Evolutionary conservation across 148 eudicot species (phyloP), one percentile per base, ranked within the genome.

Genomic region (Rhododendron williamsianum): DNA sequence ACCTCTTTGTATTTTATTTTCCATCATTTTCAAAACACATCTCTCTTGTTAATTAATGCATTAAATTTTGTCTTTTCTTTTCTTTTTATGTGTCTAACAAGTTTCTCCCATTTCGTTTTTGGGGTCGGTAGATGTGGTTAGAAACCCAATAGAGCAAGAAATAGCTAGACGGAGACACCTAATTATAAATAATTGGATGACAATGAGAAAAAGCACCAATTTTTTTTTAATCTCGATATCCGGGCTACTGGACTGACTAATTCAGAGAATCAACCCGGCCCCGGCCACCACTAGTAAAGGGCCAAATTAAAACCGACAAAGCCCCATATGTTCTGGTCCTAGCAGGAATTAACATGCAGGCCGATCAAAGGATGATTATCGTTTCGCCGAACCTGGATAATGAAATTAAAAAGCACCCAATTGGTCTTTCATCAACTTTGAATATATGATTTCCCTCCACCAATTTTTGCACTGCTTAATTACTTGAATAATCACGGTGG

Each of bases 111-210:
- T 78, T 78, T 78, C 82, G 27, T 48, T 80, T 80, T 80, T 6
- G 33, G 33, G 52, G 18, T 51, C 30, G 82, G 63, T 60, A 82
- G 46, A 36, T 60, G 69, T 38, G 72, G 71, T 65, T 23, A 65
- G 48, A 65, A 27, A 65, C 69, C 76, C 84, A 82, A 65, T 65
- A 30, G 21, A 11, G 84, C 76, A 82, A 82, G 84, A 82, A 82
- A 82, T 48, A 63, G 36, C 30, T 25, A 63, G 84, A 65, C 15
- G 23, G 76, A 13, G 76, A 82, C 54, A 63, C 21, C 10, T 12
- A 80, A 30, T 30, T 30, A 30, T 30, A 30, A 19, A 48, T 30
- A 80, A 51, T 48, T 82, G 35, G 12, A 63, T 82, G 19, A 23
- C 7, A 41, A 43, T 82, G 36, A 43, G 46, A 33, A 65, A 33